phyloP scores from a whole-genome alignment of 1,139 yeast genomes.

The Suhomyces atakaporum region DNA sequence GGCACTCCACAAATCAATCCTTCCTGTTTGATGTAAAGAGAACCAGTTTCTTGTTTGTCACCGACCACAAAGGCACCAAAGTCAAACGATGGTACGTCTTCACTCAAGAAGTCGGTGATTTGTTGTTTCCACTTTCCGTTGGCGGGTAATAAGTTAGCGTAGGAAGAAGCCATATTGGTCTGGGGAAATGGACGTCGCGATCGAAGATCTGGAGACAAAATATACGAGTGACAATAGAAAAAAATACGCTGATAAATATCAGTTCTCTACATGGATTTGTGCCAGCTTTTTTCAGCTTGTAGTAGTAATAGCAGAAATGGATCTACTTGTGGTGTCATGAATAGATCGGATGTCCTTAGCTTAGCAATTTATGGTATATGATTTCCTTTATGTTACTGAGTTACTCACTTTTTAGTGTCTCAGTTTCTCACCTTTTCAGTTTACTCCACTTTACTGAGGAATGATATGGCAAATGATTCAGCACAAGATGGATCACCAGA shows the following conservation, averaged over 20 bases:
- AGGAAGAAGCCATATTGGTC: constrained; percentile 16
- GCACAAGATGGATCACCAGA: not conserved
- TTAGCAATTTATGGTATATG: no score
- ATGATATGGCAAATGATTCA: no score
- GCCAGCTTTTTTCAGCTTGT: no score
- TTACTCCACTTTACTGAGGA: no score
- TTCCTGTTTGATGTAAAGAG: constrained; percentile 74
- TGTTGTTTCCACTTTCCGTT: constrained; percentile 80
- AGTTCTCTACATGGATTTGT: no score
- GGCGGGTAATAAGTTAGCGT: constrained; percentile 65
- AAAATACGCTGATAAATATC: no score
- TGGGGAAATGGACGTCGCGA: not conserved
- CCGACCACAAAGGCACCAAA: constrained; percentile 97
- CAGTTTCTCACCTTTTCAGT: no score
- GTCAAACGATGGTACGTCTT: constrained; percentile 92
- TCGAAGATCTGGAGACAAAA: not conserved
- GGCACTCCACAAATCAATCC: constrained; percentile 91
- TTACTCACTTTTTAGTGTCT: no score
- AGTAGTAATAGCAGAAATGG: no score
- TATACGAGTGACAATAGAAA: not conserved
- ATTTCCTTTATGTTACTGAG: no score
- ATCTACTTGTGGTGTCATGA: no score
- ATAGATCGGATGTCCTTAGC: no score
- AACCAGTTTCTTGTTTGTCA: constrained; percentile 65
- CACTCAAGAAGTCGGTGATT: constrained; percentile 73